Base-by-base conservation (phyloP, 768 basidiomycete species). In the Rickenella mellea region DNA sequence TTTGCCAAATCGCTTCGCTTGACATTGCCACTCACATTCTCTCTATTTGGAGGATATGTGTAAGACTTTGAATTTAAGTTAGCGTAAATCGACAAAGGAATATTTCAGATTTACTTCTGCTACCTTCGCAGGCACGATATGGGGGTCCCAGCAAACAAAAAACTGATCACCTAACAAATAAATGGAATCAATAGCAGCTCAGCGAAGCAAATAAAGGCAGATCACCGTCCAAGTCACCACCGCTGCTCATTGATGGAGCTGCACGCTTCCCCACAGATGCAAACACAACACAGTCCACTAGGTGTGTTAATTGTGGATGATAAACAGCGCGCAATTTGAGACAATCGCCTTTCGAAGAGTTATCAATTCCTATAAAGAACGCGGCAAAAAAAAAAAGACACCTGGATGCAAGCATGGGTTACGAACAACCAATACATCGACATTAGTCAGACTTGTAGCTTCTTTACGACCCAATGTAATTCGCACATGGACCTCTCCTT, bases 361-460 rank as follows among this genome's bases (percentile, higher is more conserved):
- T 25, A 30, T 27, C 3, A 21, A 17, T 36, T 14, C n/a, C 21
- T 42, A 14, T 19, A 14, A 15, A 25, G 39, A 7, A 15, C 17
- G 6, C 14, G 14, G 26, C 2, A 21, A 17, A 38, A 4, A 3
- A 14, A 10, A 11, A 32, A 2, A 45, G 59, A 4, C 39, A 75
- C 77, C 80, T 17, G 80, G 78, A 57, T 82, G 77, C 33, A 82
- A 65, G 48, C 80, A 83, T 0, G 80, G 80, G 53, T 83, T 83
- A 17, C 79, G 63, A 4, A 80, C 77, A 4, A 82, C 71, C 4
- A 82, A 60, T 0, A 81, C 77, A 48, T 80, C 75, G 0, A 71
- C 68, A 46, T 80, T 71, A 28, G 76, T 75, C 1, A 72, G 66
- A 0, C 79, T 79, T 4, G 71, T 60, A 0, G 65, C 63, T 2